Evolutionary conservation across 306 rosid species (phyloP).

Genomic region (Notholithocarpus densiflorus): DNA sequence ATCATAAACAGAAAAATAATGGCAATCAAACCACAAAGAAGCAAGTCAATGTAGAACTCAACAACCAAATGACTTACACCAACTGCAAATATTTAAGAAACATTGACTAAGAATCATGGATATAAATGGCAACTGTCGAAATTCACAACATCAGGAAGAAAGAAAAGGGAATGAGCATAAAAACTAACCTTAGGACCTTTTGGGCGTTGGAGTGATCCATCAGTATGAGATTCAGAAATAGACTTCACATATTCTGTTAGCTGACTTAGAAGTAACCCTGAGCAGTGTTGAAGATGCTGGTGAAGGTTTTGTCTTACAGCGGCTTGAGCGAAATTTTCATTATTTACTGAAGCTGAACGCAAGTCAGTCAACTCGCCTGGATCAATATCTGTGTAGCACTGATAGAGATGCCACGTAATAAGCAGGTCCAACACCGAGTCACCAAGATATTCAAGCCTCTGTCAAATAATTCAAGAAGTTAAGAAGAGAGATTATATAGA

Average conservation of each 20-base stretch:
- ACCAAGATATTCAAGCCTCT: constrained; percentile 97
- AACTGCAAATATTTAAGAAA: not conserved
- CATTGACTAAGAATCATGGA: not conserved
- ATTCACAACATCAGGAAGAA: not conserved
- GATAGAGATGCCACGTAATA: constrained; percentile 77
- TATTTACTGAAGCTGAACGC: constrained; percentile 90
- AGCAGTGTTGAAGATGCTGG: constrained; percentile 71
- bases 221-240: constrained; percentile 38
- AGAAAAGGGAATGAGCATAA: constrained; percentile 1
- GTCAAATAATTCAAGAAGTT: constrained; percentile 37
- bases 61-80: not conserved
- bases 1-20: constrained; percentile 19
- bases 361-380: constrained; percentile 91
- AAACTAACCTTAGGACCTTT: constrained; percentile 80
- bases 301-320: constrained; percentile 70
- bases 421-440: constrained; percentile 91
- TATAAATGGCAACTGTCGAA: not conserved
- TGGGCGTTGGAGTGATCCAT: constrained; percentile 35
- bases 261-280: constrained; percentile 59
- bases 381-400: constrained; percentile 59
- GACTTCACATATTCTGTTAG: constrained; percentile 63
- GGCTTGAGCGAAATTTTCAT: constrained; percentile 81
- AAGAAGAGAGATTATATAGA: constrained; percentile 7
- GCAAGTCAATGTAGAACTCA: not conserved
- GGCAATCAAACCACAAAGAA: not conserved